Conservation (phyloP, 139 green algal genomes). For the Ettlia oleoabundans region DNA sequence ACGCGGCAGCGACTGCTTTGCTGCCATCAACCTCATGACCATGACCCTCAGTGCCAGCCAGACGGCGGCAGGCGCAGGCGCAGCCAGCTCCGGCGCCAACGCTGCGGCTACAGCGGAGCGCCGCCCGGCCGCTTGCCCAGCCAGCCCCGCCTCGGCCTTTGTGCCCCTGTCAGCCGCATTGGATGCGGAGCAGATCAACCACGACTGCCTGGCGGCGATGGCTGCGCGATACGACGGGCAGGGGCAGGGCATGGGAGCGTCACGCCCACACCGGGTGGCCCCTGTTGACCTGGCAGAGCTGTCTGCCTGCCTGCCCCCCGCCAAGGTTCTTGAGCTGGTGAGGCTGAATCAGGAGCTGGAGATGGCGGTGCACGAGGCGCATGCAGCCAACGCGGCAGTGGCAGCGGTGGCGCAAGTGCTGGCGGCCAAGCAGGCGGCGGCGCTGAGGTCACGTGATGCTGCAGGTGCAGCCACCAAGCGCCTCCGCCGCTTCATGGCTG, state of each 20-base stretch:
- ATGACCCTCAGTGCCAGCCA: constrained; percentile 53
- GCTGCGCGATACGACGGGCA: background rate
- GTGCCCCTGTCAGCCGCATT: too few species aligned
- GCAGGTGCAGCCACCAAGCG: constrained; percentile 45
- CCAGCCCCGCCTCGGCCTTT: background rate
- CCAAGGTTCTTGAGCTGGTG: constrained; percentile 47
- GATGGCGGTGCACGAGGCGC: constrained; percentile 24
- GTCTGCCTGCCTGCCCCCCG: constrained; percentile 29
- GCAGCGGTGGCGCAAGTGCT: constrained; percentile 63
- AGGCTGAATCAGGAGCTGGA: constrained; percentile 44
- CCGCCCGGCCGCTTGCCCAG: too few species aligned
- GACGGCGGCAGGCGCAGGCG: background rate
- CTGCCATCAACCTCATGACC: constrained; percentile 69
- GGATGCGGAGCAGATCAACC: background rate
- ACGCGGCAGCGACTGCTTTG: constrained; percentile 52
- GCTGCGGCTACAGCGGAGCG: background rate
- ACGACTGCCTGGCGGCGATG: constrained; percentile 11
- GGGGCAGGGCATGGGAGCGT: background rate
- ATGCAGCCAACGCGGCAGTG: constrained; percentile 59
- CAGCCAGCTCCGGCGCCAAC: background rate
- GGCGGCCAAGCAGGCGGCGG: constrained; percentile 57
- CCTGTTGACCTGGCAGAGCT: constrained; percentile 29
- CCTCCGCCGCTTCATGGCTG: constrained; percentile 53
- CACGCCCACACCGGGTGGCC: background rate
- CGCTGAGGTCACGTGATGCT: constrained; percentile 30